Evolutionary conservation across 2,329 filamentous ascomycete species (phyloP).

Genomic region (Cladobotryum protrusum): DNA sequence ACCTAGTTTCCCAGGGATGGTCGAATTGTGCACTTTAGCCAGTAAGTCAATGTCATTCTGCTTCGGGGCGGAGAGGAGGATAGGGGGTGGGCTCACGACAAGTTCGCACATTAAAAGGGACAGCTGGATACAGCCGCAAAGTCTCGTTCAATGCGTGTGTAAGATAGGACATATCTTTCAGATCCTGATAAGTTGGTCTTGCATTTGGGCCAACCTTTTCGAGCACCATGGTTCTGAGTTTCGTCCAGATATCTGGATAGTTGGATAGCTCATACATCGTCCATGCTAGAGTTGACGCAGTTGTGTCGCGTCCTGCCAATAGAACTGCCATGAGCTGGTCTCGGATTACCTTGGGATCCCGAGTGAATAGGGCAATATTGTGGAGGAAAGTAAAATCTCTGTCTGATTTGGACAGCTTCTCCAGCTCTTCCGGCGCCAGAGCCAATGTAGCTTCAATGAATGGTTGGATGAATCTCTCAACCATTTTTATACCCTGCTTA

Average conservation of each 20-base stretch:
- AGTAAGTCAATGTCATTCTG: background rate
- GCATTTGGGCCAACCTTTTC: constrained; percentile 56
- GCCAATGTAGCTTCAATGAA: constrained; percentile 71
- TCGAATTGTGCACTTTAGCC: constrained; percentile 56
- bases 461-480: constrained; percentile 70
- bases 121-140: constrained; percentile 68
- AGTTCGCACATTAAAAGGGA: constrained; percentile 69
- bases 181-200: constrained; percentile 66
- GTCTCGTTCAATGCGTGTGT: constrained; percentile 69
- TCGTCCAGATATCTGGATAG: constrained; percentile 61
- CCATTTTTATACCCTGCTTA: constrained; percentile 54
- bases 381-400: constrained; percentile 79
- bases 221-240: constrained; percentile 67
- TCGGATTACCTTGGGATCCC: constrained; percentile 64
- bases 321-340: constrained; percentile 81
- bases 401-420: constrained; percentile 63
- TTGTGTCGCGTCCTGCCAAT: constrained; percentile 82
- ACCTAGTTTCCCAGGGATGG: constrained; percentile 59
- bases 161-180: constrained; percentile 85
- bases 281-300: constrained; percentile 76
- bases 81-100: constrained; percentile 4
- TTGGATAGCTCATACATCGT: constrained; percentile 73
- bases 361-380: constrained; percentile 74
- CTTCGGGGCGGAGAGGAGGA: background rate
- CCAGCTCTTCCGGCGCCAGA: constrained; percentile 63